Evolutionary conservation across 2,329 filamentous ascomycete genomes (phyloP), one percentile per base, ranked within the genome.

Genomic region (Colletotrichum tropicicola): DNA sequence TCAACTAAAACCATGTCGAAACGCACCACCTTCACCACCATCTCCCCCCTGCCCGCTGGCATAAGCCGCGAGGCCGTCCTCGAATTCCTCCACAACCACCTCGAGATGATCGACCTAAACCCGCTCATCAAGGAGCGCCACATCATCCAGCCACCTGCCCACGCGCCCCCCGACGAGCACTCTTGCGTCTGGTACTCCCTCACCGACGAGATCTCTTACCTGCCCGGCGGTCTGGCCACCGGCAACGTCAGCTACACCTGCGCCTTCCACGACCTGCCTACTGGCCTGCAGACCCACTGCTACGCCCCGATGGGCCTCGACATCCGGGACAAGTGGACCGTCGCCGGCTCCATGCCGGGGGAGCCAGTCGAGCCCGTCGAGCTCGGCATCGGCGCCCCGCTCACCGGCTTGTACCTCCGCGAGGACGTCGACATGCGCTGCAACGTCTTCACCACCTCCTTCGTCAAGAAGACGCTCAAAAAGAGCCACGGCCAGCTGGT

Each of bases 41-140:
- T 94, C 70, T 96, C 92, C 27, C 91, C 93, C 17, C 84, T 97
- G 30, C 93, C 94, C 8, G 70, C 86, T 2, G 82, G 83, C 70
- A 86, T 96, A 69, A 83, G 88, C 49, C 87, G 92, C 58, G 84
- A 91, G 69, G 85, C 87, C n/a, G 92, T 92, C 43, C 75, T 97
- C 68, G 83, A 87, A 57, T 92, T 92, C 69, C 88, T 97, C 30
- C 92, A 93, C 76, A 85, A 91, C 76, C 93, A 97, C 78, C 76
- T 85, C 52, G 89, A 89, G 70, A 97, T 97, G 90, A 97, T 97
- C 72, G 91, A 95, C 73, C 82, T 97, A 61, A 97, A 97, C 76
- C 93, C 93, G 1, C 84, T 97, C 49, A 91, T 97, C 59, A 88
- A 91, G 67, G 89, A 91, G 66, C 87, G 92, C 61, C 85, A 89